A percentile compares a stretch with the other conserved stretches of the same genome.
These are phyloP conservation scores for Penicillium sclerotiorum DNA, from an alignment of 2,329 filamentous ascomycete genomes.

Conservation along the genomic window DNA sequence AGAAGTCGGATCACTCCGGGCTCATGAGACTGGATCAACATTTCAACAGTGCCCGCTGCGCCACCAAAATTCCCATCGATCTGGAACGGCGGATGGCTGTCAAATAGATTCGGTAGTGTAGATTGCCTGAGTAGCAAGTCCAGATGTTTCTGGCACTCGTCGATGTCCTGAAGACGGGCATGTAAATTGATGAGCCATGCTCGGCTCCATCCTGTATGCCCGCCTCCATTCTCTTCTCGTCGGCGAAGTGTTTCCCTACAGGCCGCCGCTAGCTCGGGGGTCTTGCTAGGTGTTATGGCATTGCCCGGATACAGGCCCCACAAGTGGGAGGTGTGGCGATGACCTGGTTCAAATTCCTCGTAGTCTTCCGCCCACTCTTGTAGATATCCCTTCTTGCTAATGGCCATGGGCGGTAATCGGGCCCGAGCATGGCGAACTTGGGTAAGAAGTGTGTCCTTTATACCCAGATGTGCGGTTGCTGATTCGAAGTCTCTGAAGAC, in stretches of 20 bases:
- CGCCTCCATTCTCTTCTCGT: slow-evolving; percentile 46
- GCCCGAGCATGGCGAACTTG: slow-evolving; percentile 12
- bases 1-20: slow-evolving; percentile 40
- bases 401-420: slow-evolving; percentile 27
- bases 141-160: slow-evolving; percentile 42
- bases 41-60: slow-evolving; percentile 52
- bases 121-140: slow-evolving; percentile 44
- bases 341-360: slow-evolving; percentile 49
- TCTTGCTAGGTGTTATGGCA: slow-evolving; percentile 39
- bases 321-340: slow-evolving; percentile 56
- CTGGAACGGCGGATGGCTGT: slow-evolving; percentile 53
- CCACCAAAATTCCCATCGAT: slow-evolving; percentile 57
- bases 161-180: slow-evolving; percentile 48
- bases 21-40: slow-evolving; percentile 46
- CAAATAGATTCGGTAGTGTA: slow-evolving; percentile 50
- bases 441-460: slow-evolving; percentile 20
- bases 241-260: slow-evolving; percentile 26
- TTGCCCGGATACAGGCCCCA: slow-evolving; percentile 53
- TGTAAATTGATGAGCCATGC: slow-evolving; percentile 56
- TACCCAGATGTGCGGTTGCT: slow-evolving; percentile 5
- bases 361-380: slow-evolving; percentile 40
- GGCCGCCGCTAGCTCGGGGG: slow-evolving; percentile 35
- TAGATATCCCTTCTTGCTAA: slow-evolving; percentile 27
- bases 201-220: slow-evolving; percentile 56
- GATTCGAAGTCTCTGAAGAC: slow-evolving; percentile 40